Percentiles rank a stretch among this genome's conserved stretches.
Evolutionary conservation across 202 grass and related monocot genomes (phyloP).

Genomic region (Zizania palustris): DNA sequence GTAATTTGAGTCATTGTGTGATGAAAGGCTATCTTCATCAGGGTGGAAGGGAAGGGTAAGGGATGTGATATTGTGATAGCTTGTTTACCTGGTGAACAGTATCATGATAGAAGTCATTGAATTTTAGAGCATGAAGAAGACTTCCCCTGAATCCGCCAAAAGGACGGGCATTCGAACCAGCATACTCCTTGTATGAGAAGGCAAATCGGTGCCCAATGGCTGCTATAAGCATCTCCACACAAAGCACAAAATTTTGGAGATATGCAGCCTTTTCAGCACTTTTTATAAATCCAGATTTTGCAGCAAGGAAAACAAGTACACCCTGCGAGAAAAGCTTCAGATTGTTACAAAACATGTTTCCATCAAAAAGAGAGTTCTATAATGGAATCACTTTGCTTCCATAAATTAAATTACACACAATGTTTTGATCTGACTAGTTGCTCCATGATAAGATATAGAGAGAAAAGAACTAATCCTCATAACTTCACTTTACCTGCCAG

Average conservation of each 20-base stretch:
- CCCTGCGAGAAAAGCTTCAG: conserved; percentile 47
- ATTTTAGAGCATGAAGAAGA: conserved; percentile 77
- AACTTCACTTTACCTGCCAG: conserved; percentile 71
- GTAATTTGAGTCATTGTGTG: neutral
- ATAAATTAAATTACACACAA: neutral
- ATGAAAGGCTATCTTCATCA: neutral
- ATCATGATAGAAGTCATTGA: conserved; percentile 93
- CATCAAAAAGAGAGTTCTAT: neutral
- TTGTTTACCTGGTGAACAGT: conserved; percentile 82
- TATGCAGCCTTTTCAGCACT: conserved; percentile 68
- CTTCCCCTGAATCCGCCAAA: conserved; percentile 69
- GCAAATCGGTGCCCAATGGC: conserved; percentile 64
- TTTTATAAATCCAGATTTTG: conserved; percentile 75
- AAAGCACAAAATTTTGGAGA: conserved; percentile 79
- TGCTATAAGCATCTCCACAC: conserved; percentile 88
- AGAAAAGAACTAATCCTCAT: neutral
- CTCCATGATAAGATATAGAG: conserved; percentile 14
- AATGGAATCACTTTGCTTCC: conserved; percentile 10
- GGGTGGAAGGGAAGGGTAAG: neutral
- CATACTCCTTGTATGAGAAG: conserved; percentile 78
- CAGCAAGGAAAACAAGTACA: conserved; percentile 84
- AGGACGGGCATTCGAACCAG: conserved; percentile 65
- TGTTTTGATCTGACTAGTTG: neutral
- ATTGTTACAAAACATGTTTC: neutral
- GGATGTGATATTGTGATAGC: neutral